A percentile compares a stretch with the other conserved stretches of the same genome.
phyloP scores from a whole-genome alignment of 805 yeast genomes.

The Priceomyces haplophilus region DNA sequence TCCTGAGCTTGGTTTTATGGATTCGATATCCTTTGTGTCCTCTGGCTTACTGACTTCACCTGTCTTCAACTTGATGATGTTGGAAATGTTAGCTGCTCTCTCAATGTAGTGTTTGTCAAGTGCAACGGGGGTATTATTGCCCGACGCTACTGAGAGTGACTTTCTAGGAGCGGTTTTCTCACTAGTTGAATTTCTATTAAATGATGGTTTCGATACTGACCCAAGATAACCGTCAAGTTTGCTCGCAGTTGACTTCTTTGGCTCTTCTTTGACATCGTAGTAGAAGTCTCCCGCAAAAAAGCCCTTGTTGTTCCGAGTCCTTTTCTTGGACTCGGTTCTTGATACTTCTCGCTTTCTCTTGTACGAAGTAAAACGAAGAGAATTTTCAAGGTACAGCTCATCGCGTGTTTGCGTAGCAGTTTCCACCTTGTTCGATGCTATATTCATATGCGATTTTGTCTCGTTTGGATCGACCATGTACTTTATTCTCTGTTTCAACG shows the following conservation, averaged over 20 bases:
- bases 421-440: constrained; percentile 30
- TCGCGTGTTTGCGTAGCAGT: constrained; percentile 42
- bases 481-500: constrained; percentile 31
- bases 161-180: background rate
- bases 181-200: constrained; percentile 11
- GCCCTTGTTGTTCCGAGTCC: constrained; percentile 20
- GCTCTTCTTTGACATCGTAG: constrained; percentile 27
- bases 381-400: constrained; percentile 23
- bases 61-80: constrained; percentile 31
- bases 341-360: constrained; percentile 12
- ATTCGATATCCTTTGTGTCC: constrained; percentile 4
- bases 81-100: constrained; percentile 23
- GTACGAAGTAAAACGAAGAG: constrained; percentile 24
- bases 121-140: constrained; percentile 8
- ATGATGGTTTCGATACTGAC: constrained; percentile 28
- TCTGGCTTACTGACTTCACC: constrained; percentile 1
- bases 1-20: constrained; percentile 33
- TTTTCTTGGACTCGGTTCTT: constrained; percentile 9
- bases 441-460: constrained; percentile 20
- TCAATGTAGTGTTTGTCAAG: constrained; percentile 28
- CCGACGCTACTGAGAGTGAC: background rate
- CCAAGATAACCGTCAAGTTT: constrained; percentile 36
- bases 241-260: constrained; percentile 10
- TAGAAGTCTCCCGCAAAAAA: constrained; percentile 35
- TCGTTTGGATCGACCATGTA: constrained; percentile 42